Percentiles rank a stretch among this genome's conserved stretches.
Conservation (phyloP, 139 green algal genomes). For the Asterochloris erici region DNA sequence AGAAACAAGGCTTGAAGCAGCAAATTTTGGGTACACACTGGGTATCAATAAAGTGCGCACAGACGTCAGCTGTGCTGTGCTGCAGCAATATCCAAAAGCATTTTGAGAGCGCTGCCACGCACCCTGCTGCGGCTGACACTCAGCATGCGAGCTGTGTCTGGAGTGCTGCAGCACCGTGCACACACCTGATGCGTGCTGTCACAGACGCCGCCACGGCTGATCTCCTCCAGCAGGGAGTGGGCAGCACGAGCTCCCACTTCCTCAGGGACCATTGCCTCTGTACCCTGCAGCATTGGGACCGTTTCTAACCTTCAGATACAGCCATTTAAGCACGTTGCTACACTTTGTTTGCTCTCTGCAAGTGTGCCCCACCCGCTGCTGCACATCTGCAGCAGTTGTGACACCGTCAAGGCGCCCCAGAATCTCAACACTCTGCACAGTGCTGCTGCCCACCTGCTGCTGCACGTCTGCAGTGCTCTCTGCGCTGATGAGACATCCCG, state of each 20-base stretch:
- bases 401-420: not conserved
- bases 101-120: too few species aligned
- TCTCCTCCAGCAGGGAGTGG: conserved; percentile 82
- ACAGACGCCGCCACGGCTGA: conserved; percentile 82
- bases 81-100: too few species aligned
- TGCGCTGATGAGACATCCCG: conserved; percentile 72
- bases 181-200: conserved; percentile 69
- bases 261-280: conserved; percentile 69
- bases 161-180: too few species aligned
- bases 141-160: too few species aligned
- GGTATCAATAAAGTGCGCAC: too few species aligned
- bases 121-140: too few species aligned
- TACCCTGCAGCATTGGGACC: not conserved
- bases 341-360: not conserved
- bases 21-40: too few species aligned
- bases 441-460: not conserved
- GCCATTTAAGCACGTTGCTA: not conserved
- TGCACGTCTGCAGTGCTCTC: conserved; percentile 52
- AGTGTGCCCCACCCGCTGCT: too few species aligned
- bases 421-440: not conserved
- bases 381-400: not conserved
- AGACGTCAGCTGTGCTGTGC: too few species aligned
- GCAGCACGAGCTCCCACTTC: conserved; percentile 80
- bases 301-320: not conserved
- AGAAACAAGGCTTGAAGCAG: too few species aligned